Conservation (phyloP, 768 basidiomycete genomes). For the Mycena crocata region DNA sequence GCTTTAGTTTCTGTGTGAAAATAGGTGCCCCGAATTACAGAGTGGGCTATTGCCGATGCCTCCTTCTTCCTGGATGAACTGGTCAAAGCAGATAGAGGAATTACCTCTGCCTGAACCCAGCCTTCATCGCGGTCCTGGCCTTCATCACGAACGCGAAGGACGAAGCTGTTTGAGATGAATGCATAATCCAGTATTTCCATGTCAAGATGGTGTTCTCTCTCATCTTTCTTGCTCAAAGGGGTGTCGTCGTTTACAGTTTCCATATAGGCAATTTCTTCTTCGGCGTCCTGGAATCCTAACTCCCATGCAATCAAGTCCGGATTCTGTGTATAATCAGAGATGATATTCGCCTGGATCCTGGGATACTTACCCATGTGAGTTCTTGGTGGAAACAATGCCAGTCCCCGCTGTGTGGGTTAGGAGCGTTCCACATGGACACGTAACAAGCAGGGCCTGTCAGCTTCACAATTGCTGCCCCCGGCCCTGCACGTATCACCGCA, state of each 20-base stretch:
- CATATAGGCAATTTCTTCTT: background rate
- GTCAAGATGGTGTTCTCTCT: background rate
- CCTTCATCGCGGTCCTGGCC: background rate
- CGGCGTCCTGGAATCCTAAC: background rate
- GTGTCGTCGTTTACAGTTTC: background rate
- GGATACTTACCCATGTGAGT: background rate
- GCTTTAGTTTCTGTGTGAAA: background rate
- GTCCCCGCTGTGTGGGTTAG: background rate
- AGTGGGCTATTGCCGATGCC: background rate
- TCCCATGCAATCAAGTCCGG: background rate
- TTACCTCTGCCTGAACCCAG: background rate
- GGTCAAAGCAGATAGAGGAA: background rate
- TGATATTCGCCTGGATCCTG: background rate
- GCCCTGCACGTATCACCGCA: background rate
- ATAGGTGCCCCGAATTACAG: too few species aligned
- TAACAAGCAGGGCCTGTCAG: background rate
- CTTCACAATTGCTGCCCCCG: background rate
- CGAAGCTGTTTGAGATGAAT: background rate
- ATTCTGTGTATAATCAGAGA: background rate
- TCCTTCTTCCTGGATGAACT: background rate
- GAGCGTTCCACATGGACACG: background rate
- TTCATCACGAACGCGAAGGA: background rate
- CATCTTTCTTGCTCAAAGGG: too few species aligned
- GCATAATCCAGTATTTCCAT: background rate
- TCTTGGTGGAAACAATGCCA: constrained; percentile 2